phyloP scores from a whole-genome alignment of 805 yeast species.

The Teunomyces barrocoloradensis region DNA sequence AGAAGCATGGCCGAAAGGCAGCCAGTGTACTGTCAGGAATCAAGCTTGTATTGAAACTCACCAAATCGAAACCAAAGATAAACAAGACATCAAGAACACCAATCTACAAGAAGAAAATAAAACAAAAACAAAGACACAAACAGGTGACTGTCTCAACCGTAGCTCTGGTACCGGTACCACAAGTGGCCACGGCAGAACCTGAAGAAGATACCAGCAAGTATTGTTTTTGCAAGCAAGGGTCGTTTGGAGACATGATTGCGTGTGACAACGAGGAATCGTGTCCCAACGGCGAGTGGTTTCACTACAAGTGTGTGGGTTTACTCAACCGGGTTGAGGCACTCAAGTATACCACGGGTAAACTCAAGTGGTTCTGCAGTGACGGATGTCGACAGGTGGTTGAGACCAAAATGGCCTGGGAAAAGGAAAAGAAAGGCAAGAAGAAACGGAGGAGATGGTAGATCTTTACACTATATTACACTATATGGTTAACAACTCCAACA shows the following conservation, averaged over 20 bases:
- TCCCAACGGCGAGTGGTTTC: constrained; percentile 47
- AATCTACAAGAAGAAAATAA: background rate
- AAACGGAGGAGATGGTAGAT: constrained; percentile 6
- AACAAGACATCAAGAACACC: background rate
- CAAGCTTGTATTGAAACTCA: constrained; percentile 9
- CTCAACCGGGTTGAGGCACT: constrained; percentile 36
- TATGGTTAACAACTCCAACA: constrained; percentile 79
- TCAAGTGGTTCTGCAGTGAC: constrained; percentile 41
- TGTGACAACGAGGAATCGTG: constrained; percentile 31
- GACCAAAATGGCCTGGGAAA: background rate
- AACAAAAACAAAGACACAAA: constrained; percentile 1
- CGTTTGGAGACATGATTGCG: constrained; percentile 30
- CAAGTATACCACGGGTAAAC: constrained; percentile 31
- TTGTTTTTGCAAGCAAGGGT: constrained; percentile 27
- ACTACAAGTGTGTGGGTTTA: constrained; percentile 44
- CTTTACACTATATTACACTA: constrained; percentile 15
- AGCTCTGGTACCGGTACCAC: background rate
- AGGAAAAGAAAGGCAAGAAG: constrained; percentile 5
- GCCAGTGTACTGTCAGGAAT: constrained; percentile 5
- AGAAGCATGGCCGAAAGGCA: background rate
- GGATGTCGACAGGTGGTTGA: constrained; percentile 21
- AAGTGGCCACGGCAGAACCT: background rate
- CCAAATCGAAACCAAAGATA: constrained; percentile 4
- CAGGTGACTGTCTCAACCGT: background rate
- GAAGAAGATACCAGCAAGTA: constrained; percentile 13